Percentiles rank a stretch among this genome's conserved stretches.
phyloP scores from a whole-genome alignment of 108 stramenopile species.

The Conticribra guillardii region DNA sequence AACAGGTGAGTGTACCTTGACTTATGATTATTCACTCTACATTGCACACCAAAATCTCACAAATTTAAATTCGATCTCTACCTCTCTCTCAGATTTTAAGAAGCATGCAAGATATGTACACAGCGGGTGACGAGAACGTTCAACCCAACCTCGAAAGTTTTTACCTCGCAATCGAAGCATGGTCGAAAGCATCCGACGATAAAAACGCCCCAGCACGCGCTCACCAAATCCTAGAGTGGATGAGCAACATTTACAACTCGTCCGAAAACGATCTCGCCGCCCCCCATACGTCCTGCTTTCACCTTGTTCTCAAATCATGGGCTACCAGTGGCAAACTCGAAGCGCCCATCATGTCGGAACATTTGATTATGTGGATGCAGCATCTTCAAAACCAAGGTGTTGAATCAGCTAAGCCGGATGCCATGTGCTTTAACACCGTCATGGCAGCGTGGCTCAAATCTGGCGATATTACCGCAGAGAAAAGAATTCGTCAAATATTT shows the following conservation, averaged over 20 bases:
- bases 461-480: constrained; percentile 32
- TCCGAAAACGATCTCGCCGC: constrained; percentile 52
- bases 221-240: constrained; percentile 67
- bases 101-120: constrained; percentile 66
- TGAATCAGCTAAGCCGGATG: constrained; percentile 47
- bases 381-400: constrained; percentile 46
- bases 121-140: constrained; percentile 44
- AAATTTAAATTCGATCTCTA: neutral
- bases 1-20: constrained; percentile 35
- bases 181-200: constrained; percentile 51
- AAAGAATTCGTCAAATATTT: constrained; percentile 56
- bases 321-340: constrained; percentile 52
- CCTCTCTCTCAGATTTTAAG: constrained; percentile 53
- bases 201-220: constrained; percentile 31
- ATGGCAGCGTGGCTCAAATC: constrained; percentile 65
- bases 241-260: constrained; percentile 53
- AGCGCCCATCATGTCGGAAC: constrained; percentile 67
- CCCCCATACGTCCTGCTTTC: constrained; percentile 68
- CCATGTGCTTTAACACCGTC: constrained; percentile 66
- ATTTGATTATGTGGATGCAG: constrained; percentile 69
- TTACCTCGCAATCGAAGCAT: constrained; percentile 47
- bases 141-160: constrained; percentile 60
- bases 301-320: constrained; percentile 69
- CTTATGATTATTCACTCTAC: neutral
- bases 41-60: neutral